Evolutionary conservation across 768 basidiomycete genomes (phyloP), one percentile per base, ranked within the genome.

Genomic region (Sutorius australiensis): DNA sequence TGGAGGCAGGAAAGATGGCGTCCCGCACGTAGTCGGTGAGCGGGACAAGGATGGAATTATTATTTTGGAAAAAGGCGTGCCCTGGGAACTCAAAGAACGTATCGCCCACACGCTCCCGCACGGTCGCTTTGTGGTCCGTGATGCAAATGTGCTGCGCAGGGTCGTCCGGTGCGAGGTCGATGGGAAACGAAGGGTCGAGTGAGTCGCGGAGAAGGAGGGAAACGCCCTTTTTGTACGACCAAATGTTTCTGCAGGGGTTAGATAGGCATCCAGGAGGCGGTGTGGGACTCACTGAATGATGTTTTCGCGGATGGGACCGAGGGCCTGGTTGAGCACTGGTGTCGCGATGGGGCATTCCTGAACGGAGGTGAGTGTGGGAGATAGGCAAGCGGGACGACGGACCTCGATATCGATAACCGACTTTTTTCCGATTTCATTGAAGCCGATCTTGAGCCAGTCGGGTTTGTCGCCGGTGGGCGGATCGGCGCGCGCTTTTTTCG

Each of bases 61-160:
- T 99, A 76, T 98, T 98, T 66, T 99, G 95, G 80, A 98, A 98
- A 77, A 98, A 99, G 5, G 91, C 88, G 43, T 88, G 84, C 6
- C 86, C 90, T 19, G 77, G 80, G 70, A 91, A 95, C 65, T 94
- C 86, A 72, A 98, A 97, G 41, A 87, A 69, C 66, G 77, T 82
- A 56, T 80, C 72, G 9, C 92, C 94, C 24, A 98, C 90, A 43
- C 80, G 79, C 70, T 97, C 95, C 49, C 92, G 87, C 1, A 95
- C 83, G 10, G 77, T 82, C 12, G 76, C 82, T 54, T 87, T 87
- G 66, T 92, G 91, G 65, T 92, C 80, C 0, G 92, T 89, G 51
- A 97, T 76, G 65, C 92, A 95, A 48, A 94, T 65, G 61, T 94
- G 89, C 32, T 77, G 77, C 36, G 79, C 77, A 16, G 77, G 70